Evolutionary conservation across 2,329 filamentous ascomycete species (phyloP), one percentile per base, ranked within the genome.

Genomic region (Fusarium pseudograminearum): DNA sequence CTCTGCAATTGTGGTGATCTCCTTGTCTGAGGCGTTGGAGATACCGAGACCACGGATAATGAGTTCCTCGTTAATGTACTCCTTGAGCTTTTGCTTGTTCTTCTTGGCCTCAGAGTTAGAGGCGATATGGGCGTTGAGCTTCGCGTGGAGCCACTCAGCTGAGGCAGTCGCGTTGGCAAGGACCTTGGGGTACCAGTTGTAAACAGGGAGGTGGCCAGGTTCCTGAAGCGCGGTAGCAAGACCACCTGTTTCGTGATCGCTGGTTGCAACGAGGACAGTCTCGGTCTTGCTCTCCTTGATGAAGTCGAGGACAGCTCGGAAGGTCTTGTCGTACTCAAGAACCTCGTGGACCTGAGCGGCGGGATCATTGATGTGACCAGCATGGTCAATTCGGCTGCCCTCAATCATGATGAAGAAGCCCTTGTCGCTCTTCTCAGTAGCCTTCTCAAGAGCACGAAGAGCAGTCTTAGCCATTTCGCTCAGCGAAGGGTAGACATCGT

Each of bases 401-500:
- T 99, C 96, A 65, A 99, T 97, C 95, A 99, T 97, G 73, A 99
- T 84, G 81, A 99, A 99, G 84, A 98, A 99, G 7, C 96, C 96
- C 80, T 97, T 90, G 42, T 98, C 93, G 67, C 88, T 93, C 76
- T 94, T 85, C 76, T 88, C 85, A 0, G 96, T 98, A 0, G 94
- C 96, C 62, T 90, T 89, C 67, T 91, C 91, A 26, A 99, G 87
- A 2, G 93, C 90, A 16, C 86, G 88, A 66, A 99, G 84, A 2
- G 96, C 95, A 18, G 93, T 93, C 72, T 87, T 86, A 11, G 95
- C 89, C 94, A 98, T 98, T 80, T 98, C 94, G 77, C 92, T 92
- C 41, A 99, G 84, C 18, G 93, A 95, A 5, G 96, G 96, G 77
- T 97, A 98, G 31, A 90, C 79, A 56, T 96, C 89, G 58, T 91